A percentile compares a stretch with the other conserved stretches of the same genome.
These are phyloP conservation scores for Pedinophyceae sp. DNA, from an alignment of 139 green algal species.

Conservation along the genomic window DNA sequence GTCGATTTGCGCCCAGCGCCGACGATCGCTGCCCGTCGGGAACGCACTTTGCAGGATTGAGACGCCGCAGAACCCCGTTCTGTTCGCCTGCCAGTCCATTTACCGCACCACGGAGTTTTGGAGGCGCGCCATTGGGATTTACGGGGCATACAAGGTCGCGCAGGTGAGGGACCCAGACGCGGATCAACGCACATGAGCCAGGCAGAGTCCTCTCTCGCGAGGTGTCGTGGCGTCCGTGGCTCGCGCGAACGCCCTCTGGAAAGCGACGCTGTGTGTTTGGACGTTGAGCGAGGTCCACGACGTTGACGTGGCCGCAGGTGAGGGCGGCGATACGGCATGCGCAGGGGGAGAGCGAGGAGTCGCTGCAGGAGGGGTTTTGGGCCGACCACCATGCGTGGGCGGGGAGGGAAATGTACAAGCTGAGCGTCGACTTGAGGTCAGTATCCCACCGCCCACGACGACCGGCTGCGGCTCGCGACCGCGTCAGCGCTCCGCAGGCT, in stretches of 20 bases:
- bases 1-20: too few species aligned
- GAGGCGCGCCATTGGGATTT: slow-evolving; percentile 44
- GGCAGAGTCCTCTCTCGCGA: not conserved
- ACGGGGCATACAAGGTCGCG: slow-evolving; percentile 55
- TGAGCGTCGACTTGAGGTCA: slow-evolving; percentile 60
- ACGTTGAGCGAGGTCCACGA: not conserved
- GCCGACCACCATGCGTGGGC: slow-evolving; percentile 46
- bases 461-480: too few species aligned
- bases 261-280: not conserved
- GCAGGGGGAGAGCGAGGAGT: slow-evolving; percentile 16
- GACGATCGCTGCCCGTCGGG: too few species aligned
- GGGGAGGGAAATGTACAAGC: slow-evolving; percentile 55
- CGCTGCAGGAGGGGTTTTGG: slow-evolving; percentile 46
- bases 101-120: slow-evolving; percentile 57
- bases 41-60: too few species aligned
- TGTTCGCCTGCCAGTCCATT: slow-evolving; percentile 9
- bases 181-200: not conserved
- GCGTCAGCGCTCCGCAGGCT: too few species aligned
- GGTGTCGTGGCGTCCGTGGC: too few species aligned
- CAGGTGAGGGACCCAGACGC: slow-evolving; percentile 29
- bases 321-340: not conserved
- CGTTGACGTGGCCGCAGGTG: not conserved
- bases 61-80: too few species aligned
- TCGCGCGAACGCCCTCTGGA: too few species aligned
- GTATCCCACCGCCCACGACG: too few species aligned